These are phyloP conservation scores for Blastobotrys indianensis DNA, from an alignment of 1,139 yeast genomes.

Conservation along the genomic window DNA sequence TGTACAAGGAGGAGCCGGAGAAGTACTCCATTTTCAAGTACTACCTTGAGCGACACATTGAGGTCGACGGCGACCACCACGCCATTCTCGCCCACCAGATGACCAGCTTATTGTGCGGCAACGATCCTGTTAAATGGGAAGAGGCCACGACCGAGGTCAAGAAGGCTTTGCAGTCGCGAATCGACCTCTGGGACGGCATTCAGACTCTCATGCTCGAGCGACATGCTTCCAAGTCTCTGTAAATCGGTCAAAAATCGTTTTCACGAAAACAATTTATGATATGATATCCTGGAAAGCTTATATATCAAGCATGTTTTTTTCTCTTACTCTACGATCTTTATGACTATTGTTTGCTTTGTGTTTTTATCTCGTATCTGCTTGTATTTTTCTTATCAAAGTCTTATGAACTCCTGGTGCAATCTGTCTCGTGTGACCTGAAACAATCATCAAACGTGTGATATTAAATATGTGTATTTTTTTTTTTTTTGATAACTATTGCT, in stretches of 20 bases:
- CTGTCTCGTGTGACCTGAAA: background rate
- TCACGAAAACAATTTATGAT: too few species aligned
- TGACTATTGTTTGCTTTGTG: background rate
- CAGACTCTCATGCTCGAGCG: conserved; percentile 9
- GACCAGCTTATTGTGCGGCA: conserved; percentile 21
- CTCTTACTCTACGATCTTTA: background rate
- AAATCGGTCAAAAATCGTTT: too few species aligned
- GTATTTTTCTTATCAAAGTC: background rate
- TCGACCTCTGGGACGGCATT: conserved; percentile 23
- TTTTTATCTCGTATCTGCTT: too few species aligned
- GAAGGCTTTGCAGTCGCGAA: conserved; percentile 19
- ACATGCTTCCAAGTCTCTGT: background rate
- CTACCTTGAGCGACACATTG: conserved; percentile 23
- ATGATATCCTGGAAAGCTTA: background rate
- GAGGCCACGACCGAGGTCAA: conserved; percentile 22
- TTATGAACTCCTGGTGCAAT: background rate
- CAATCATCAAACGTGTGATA: too few species aligned
- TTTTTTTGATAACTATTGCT: conserved; percentile 1
- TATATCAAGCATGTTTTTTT: background rate
- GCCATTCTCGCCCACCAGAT: conserved; percentile 22
- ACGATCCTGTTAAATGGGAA: conserved; percentile 20
- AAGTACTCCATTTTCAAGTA: conserved; percentile 22
- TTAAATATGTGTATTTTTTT: too few species aligned
- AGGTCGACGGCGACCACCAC: conserved; percentile 23
- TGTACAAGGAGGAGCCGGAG: conserved; percentile 21